Evolutionary conservation across 2,329 filamentous ascomycete species (phyloP).

Genomic region (Fusarium sp.): DNA sequence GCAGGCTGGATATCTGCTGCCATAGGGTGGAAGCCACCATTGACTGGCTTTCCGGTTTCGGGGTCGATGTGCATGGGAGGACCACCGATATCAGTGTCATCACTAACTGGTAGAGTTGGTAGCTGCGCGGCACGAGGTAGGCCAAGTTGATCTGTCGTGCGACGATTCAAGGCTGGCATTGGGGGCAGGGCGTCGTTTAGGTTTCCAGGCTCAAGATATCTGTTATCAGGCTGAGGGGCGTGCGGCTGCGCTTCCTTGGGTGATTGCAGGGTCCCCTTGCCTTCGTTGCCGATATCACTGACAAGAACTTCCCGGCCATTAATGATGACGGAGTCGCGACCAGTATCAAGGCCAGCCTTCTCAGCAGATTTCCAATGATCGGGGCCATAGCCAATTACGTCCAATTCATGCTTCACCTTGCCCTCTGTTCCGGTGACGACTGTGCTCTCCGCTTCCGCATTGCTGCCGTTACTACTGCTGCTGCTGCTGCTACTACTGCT

Average conservation of each 20-base stretch:
- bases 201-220: slow-evolving; percentile 51
- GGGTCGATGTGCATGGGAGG: slow-evolving; percentile 70
- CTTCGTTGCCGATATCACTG: slow-evolving; percentile 72
- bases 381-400: slow-evolving; percentile 81
- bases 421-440: slow-evolving; percentile 61
- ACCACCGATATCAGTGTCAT: slow-evolving; percentile 87
- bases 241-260: slow-evolving; percentile 53
- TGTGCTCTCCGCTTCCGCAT: slow-evolving; percentile 10
- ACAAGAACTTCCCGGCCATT: slow-evolving; percentile 79
- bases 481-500: slow-evolving; percentile 26
- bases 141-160: slow-evolving; percentile 75
- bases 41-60: slow-evolving; percentile 62
- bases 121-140: slow-evolving; percentile 77
- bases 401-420: slow-evolving; percentile 74
- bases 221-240: slow-evolving; percentile 47
- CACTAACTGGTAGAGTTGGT: slow-evolving; percentile 74
- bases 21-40: slow-evolving; percentile 63
- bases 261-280: slow-evolving; percentile 67
- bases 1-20: slow-evolving; percentile 79
- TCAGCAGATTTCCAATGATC: slow-evolving; percentile 81
- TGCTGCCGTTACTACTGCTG: slow-evolving; percentile 7
- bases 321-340: slow-evolving; percentile 78
- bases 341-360: slow-evolving; percentile 69
- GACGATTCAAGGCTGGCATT: slow-evolving; percentile 66
- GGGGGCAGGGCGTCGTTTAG: slow-evolving; percentile 69